Conservation (phyloP, 805 yeast species). For the Blastobotrys terrestris region DNA sequence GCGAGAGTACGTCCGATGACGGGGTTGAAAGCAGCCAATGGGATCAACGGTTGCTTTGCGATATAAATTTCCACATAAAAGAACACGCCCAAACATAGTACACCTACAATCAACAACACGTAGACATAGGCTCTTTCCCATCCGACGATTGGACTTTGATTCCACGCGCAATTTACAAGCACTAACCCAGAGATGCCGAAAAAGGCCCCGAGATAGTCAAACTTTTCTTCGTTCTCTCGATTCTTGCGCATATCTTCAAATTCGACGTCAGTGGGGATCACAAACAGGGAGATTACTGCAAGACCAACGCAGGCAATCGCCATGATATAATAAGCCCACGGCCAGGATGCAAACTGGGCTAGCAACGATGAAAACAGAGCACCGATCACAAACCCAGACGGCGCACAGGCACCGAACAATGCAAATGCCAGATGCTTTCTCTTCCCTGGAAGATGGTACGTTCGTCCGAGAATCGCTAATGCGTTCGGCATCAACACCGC, state of each 20-base stretch:
- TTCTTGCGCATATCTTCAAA: constrained; percentile 13
- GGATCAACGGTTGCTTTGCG: constrained; percentile 48
- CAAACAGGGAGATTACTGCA: constrained; percentile 31
- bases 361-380: constrained; percentile 45
- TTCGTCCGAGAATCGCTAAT: constrained; percentile 45
- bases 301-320: constrained; percentile 36
- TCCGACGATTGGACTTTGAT: constrained; percentile 68
- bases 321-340: constrained; percentile 51
- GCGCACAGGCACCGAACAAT: constrained; percentile 54
- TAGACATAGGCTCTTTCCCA: constrained; percentile 58
- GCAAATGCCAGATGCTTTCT: constrained; percentile 52
- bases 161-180: constrained; percentile 62
- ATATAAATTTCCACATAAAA: constrained; percentile 42
- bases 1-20: constrained; percentile 44
- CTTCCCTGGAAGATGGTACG: constrained; percentile 37
- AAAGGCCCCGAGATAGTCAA: constrained; percentile 50
- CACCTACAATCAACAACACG: constrained; percentile 48
- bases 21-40: constrained; percentile 40
- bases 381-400: constrained; percentile 55
- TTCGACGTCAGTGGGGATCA: constrained; percentile 33
- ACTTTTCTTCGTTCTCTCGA: constrained; percentile 15
- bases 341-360: constrained; percentile 47
- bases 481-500: constrained; percentile 56
- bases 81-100: constrained; percentile 40
- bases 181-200: constrained; percentile 56